Percentiles rank a stretch among this genome's conserved stretches.
Conservation (phyloP, 164 flowering plant genomes). For the Dillenia turbinata region DNA sequence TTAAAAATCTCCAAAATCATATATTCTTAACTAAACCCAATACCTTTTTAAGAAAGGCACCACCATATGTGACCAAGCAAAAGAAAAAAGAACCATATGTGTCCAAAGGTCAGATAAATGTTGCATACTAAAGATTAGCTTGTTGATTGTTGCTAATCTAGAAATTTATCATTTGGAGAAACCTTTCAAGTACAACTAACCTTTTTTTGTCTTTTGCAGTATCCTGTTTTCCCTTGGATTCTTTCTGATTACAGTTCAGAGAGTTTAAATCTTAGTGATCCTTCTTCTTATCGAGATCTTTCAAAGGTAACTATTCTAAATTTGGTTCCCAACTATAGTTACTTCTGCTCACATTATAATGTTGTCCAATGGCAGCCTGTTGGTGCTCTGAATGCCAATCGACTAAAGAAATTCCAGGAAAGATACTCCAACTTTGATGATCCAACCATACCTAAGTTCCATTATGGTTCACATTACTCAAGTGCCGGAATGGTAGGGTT, state of each 20-base stretch:
- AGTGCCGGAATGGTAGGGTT: conserved; percentile 94
- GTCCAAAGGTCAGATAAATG: too few relatives aligned
- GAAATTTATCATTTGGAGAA: too few relatives aligned
- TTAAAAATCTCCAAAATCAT: too few relatives aligned
- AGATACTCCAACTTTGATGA: conserved; percentile 93
- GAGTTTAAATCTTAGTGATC: conserved; percentile 62
- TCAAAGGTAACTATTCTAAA: conserved; percentile 59
- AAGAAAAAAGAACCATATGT: too few relatives aligned
- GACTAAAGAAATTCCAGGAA: conserved; percentile 80
- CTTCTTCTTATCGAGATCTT: conserved; percentile 84
- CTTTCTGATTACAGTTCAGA: conserved; percentile 86
- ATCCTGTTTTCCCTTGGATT: conserved; percentile 99
- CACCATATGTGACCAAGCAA: too few relatives aligned
- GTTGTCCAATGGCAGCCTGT: conserved; percentile 61
- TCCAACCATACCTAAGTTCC: conserved; percentile 95
- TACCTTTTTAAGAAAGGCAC: too few relatives aligned
- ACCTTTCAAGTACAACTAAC: neutral
- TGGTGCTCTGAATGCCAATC: conserved; percentile 88
- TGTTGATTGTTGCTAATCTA: too few relatives aligned
- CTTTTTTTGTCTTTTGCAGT: conserved; percentile 45
- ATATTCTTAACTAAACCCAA: too few relatives aligned
- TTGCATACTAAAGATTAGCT: too few relatives aligned
- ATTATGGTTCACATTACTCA: conserved; percentile 99
- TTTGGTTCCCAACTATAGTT: neutral
- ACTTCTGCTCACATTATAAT: neutral